Conservation (phyloP, 1,284 basidiomycete genomes). For the Coniferiporia sulphurascens region DNA sequence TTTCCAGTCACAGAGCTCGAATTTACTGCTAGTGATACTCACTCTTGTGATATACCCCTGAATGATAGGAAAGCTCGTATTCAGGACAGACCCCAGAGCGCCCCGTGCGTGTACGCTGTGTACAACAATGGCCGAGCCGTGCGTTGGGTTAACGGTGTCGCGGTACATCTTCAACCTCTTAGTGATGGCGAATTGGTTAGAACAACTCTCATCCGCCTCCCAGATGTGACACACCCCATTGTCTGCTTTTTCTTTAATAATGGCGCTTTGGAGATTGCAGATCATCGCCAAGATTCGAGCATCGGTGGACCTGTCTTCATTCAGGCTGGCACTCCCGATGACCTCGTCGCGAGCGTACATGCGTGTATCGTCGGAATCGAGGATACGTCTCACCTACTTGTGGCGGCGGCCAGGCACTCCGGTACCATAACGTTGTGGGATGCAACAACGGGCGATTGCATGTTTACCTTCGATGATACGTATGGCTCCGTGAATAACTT, state of each 20-base stretch:
- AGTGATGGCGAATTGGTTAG: background rate
- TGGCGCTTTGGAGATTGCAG: conserved; percentile 55
- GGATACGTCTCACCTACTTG: conserved; percentile 44
- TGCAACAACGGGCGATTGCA: conserved; percentile 49
- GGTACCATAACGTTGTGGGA: conserved; percentile 74
- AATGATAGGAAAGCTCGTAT: background rate
- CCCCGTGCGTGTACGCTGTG: conserved; percentile 43
- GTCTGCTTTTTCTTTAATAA: conserved; percentile 58
- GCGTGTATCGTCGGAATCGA: conserved; percentile 48
- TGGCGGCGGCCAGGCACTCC: conserved; percentile 58
- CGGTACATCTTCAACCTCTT: background rate
- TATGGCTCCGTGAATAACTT: conserved; percentile 51
- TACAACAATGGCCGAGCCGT: conserved; percentile 49
- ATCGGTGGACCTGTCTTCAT: conserved; percentile 28
- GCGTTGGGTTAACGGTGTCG: conserved; percentile 37
- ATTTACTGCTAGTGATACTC: background rate
- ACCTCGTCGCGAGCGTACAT: conserved; percentile 48
- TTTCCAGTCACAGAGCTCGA: conserved; percentile 34
- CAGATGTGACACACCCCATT: conserved; percentile 41
- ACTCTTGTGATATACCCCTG: background rate
- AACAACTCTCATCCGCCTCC: conserved; percentile 42
- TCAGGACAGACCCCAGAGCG: conserved; percentile 17
- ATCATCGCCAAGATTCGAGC: conserved; percentile 31
- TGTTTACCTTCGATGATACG: conserved; percentile 53
- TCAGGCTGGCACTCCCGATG: conserved; percentile 51